A percentile compares a stretch with the other conserved stretches of the same genome.
phyloP scores from a whole-genome alignment of 306 rosid genomes.

The Cicer cuneatum region DNA sequence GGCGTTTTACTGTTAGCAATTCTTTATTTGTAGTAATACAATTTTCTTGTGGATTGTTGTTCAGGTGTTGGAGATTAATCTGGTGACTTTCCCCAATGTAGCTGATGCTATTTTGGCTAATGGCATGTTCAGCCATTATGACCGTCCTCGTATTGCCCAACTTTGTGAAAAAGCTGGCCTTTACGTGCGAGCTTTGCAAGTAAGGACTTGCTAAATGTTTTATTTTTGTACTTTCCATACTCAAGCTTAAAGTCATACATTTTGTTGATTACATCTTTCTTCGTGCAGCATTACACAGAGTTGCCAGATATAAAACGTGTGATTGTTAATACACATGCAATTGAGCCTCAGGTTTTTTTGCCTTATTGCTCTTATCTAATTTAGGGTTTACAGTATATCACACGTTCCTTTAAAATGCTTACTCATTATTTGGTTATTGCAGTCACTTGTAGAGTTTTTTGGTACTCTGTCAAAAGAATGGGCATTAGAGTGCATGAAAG shows the following conservation, averaged over 20 bases:
- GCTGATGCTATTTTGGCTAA: conserved; percentile 99
- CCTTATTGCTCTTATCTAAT: conserved; percentile 38
- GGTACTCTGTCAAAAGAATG: conserved; percentile 94
- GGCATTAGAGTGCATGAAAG: conserved; percentile 99
- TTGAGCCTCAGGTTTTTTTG: conserved; percentile 92
- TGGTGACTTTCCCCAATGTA: conserved; percentile 97
- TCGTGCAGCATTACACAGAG: conserved; percentile 97
- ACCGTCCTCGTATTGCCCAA: conserved; percentile 96
- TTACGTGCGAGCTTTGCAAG: conserved; percentile 94
- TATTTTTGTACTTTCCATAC: conserved; percentile 19
- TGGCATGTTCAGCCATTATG: conserved; percentile 99
- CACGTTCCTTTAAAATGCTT: conserved; percentile 12
- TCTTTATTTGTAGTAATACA: conserved; percentile 37
- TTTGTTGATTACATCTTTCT: conserved; percentile 39
- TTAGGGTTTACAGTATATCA: conserved; percentile 13
- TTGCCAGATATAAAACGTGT: conserved; percentile 95
- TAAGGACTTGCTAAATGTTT: conserved; percentile 50
- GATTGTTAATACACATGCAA: conserved; percentile 98
- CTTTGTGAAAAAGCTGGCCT: conserved; percentile 99
- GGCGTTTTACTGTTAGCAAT: conserved; percentile 11
- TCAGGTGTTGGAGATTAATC: conserved; percentile 96
- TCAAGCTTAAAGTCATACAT: conserved; percentile 16
- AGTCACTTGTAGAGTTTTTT: conserved; percentile 96
- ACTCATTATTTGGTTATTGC: conserved; percentile 49
- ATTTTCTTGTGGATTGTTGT: conserved; percentile 40